Evolutionary conservation across 1,284 basidiomycete species (phyloP).

Genomic region (Cutaneotrichosporon sp.): DNA sequence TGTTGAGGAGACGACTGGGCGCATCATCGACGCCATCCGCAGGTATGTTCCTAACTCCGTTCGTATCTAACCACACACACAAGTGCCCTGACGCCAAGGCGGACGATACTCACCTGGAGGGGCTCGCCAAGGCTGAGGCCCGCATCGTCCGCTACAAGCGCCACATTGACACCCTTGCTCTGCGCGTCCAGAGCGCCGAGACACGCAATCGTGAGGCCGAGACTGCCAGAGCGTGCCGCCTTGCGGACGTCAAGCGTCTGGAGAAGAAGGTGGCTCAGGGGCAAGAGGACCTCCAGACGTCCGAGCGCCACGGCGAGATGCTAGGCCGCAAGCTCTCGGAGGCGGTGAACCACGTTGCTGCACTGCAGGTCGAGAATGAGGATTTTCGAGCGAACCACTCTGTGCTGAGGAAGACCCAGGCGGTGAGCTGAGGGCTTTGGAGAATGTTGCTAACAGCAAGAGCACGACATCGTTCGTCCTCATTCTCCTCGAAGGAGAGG

Average conservation of each 20-base stretch:
- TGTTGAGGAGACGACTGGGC: conserved; percentile 11
- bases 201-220: background rate
- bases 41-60: conserved; percentile 1
- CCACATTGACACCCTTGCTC: background rate
- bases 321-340: background rate
- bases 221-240: background rate
- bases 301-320: background rate
- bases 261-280: background rate
- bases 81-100: conserved; percentile 2
- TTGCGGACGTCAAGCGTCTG: background rate
- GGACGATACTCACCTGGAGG: background rate
- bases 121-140: background rate
- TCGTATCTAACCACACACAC: conserved; percentile 12
- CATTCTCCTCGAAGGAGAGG: conserved; percentile 34
- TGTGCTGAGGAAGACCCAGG: conserved; percentile 21
- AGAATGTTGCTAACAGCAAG: background rate
- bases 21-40: conserved; percentile 1
- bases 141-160: conserved; percentile 10
- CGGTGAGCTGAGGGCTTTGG: no score
- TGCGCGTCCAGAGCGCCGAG: conserved; percentile 4
- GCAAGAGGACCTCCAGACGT: conserved; percentile 1
- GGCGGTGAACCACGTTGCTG: background rate
- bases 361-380: conserved; percentile 36
- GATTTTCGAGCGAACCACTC: conserved; percentile 49
- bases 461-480: conserved; percentile 15